Evolutionary conservation across 768 basidiomycete genomes (phyloP).

Genomic region (Boletales sp.): DNA sequence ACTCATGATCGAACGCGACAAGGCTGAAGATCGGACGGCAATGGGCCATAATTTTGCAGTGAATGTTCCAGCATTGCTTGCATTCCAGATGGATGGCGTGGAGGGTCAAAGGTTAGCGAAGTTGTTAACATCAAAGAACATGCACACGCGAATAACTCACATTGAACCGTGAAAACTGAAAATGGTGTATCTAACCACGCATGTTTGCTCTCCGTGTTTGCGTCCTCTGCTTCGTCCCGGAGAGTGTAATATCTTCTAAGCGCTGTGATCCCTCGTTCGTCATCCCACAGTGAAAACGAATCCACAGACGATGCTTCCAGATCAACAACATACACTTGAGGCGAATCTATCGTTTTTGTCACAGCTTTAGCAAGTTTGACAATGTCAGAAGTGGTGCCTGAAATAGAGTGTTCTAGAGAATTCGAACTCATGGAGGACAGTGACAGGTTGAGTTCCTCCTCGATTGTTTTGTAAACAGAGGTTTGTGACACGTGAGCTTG

Average conservation of each 20-base stretch:
- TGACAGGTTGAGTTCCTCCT: constrained; percentile 56
- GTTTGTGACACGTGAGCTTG: too few species aligned
- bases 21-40: constrained; percentile 65
- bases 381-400: constrained; percentile 31
- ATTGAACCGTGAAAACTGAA: constrained; percentile 65
- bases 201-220: constrained; percentile 62
- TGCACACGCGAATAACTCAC: constrained; percentile 39
- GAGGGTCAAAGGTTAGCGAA: constrained; percentile 64
- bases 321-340: constrained; percentile 9
- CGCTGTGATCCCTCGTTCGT: constrained; percentile 26
- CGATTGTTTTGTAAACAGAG: constrained; percentile 25
- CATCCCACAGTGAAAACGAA: too few species aligned
- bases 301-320: too few species aligned
- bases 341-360: too few species aligned
- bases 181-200: constrained; percentile 70
- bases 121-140: constrained; percentile 1
- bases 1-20: constrained; percentile 64
- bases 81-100: constrained; percentile 61
- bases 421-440: constrained; percentile 22
- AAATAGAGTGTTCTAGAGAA: constrained; percentile 18
- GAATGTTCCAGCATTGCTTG: constrained; percentile 71
- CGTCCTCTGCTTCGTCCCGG: constrained; percentile 61
- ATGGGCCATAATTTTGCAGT: constrained; percentile 63
- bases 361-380: constrained; percentile 3
- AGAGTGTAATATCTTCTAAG: constrained; percentile 68